Conservation (phyloP, 345 rosid genomes). For the Heritiera fomes region DNA sequence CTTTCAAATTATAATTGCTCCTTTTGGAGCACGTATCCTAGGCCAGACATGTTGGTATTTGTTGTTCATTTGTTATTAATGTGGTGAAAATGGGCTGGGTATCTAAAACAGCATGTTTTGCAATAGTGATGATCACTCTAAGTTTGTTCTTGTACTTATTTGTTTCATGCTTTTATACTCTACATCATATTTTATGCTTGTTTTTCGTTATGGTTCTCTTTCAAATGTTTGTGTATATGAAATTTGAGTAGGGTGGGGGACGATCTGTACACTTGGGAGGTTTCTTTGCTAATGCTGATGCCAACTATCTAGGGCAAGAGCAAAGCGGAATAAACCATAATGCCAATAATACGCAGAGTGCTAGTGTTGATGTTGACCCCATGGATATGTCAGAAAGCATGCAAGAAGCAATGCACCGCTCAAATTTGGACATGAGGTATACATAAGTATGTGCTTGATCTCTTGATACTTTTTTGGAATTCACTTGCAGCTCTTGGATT, state of each 20-base stretch:
- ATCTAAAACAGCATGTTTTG: not conserved
- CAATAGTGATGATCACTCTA: not conserved
- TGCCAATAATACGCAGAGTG: conserved; percentile 38
- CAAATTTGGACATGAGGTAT: conserved; percentile 93
- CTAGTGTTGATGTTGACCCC: conserved; percentile 59
- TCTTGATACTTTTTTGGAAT: conserved; percentile 17
- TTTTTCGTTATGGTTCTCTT: conserved; percentile 18
- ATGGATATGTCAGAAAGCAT: conserved; percentile 98
- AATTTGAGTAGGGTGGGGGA: conserved; percentile 57
- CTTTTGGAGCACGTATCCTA: not conserved
- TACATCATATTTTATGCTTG: not conserved
- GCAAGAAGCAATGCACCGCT: conserved; percentile 98
- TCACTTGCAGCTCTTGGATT: not conserved
- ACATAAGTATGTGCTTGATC: conserved; percentile 34
- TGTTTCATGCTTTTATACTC: not conserved
- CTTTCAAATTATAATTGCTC: not conserved
- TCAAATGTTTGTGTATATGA: conserved; percentile 27
- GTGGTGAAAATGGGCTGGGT: not conserved
- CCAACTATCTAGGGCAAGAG: conserved; percentile 55
- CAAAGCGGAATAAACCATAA: conserved; percentile 45
- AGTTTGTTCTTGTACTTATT: not conserved
- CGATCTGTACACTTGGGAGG: conserved; percentile 69
- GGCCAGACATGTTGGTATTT: not conserved
- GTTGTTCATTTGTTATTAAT: not conserved
- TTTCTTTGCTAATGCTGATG: conserved; percentile 73